phyloP scores from a whole-genome alignment of 495 filamentous ascomycete species.

The Cercophora samala region DNA sequence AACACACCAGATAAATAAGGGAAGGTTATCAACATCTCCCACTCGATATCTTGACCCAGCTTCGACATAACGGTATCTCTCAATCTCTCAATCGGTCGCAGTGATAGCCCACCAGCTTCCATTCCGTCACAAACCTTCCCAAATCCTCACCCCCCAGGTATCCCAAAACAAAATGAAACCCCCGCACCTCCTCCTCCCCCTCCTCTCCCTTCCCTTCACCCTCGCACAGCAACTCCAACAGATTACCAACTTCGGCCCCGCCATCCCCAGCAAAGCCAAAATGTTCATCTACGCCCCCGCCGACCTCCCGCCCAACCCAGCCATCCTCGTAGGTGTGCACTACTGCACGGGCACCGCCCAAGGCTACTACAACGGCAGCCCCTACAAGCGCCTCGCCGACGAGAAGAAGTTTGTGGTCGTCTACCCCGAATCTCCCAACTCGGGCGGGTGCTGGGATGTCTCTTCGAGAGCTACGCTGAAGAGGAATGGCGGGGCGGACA shows the following conservation, averaged over 20 bases:
- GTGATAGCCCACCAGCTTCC: neutral
- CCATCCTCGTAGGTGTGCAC: constrained; percentile 53
- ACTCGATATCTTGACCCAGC: neutral
- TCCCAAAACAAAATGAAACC: constrained; percentile 29
- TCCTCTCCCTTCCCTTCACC: constrained; percentile 23
- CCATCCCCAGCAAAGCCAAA: constrained; percentile 35
- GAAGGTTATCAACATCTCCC: neutral
- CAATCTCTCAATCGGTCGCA: neutral
- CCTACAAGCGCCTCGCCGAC: constrained; percentile 50
- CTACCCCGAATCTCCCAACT: constrained; percentile 50
- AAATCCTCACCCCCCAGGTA: neutral
- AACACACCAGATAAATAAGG: neutral
- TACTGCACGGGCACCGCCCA: constrained; percentile 53
- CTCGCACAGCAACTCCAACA: constrained; percentile 36
- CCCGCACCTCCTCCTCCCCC: constrained; percentile 24
- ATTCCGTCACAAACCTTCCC: too few species aligned
- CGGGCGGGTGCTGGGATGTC: constrained; percentile 60
- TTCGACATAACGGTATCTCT: neutral
- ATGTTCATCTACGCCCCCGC: constrained; percentile 43
- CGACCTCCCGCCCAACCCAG: constrained; percentile 33
- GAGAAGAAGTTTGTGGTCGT: constrained; percentile 55
- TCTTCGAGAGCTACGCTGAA: constrained; percentile 51
- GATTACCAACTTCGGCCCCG: constrained; percentile 38
- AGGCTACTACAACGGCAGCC: constrained; percentile 48
- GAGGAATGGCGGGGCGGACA: constrained; percentile 57